Percentiles rank a stretch among this genome's conserved stretches.
Evolutionary conservation across 108 stramenopile genomes (phyloP).

Genomic region (Nannochloropsis gaditana): DNA sequence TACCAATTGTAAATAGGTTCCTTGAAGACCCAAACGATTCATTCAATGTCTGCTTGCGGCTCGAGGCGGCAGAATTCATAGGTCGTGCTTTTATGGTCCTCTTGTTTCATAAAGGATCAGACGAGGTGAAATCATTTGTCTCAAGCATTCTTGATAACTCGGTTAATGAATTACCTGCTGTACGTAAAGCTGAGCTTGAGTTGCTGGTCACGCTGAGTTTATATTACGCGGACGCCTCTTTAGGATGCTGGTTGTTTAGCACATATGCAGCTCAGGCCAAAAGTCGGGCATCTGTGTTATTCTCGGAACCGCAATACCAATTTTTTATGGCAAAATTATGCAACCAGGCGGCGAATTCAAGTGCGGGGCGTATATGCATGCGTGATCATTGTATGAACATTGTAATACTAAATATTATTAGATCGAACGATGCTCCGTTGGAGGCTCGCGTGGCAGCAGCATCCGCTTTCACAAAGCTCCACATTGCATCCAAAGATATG

Average conservation of each 20-base stretch:
- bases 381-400: background rate
- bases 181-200: background rate
- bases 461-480: background rate
- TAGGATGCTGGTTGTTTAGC: background rate
- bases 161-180: background rate
- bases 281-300: background rate
- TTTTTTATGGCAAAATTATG: background rate
- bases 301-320: background rate
- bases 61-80: background rate
- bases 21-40: background rate
- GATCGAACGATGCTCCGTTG: background rate
- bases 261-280: background rate
- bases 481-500: background rate
- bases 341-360: background rate
- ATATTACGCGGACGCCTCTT: background rate
- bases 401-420: background rate
- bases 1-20: background rate
- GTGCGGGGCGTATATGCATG: background rate
- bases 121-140: too few species aligned
- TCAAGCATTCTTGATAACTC: too few species aligned
- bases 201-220: background rate
- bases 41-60: background rate
- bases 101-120: background rate
- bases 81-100: background rate
- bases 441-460: slow-evolving; percentile 13